Percentiles rank a stretch among this genome's conserved stretches.
phyloP scores from a whole-genome alignment of 2,329 filamentous ascomycete species.

The Catunica adiposa region DNA sequence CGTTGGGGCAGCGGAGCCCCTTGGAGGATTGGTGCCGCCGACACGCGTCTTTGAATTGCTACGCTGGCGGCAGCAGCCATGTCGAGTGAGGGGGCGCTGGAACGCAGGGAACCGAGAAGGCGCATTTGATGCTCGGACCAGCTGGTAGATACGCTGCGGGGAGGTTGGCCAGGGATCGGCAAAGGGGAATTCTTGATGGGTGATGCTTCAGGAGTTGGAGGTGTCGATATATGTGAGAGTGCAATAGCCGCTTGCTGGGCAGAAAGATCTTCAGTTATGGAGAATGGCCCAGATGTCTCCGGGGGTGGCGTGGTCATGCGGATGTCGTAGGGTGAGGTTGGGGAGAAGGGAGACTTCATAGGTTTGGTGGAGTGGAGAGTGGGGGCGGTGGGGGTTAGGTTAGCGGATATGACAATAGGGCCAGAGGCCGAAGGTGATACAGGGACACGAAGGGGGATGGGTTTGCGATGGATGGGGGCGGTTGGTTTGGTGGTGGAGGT shows the following conservation, averaged over 20 bases:
- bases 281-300: background rate
- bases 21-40: constrained; percentile 4
- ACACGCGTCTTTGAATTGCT: constrained; percentile 4
- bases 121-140: background rate
- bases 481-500: background rate
- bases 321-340: background rate
- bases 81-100: background rate
- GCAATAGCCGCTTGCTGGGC: background rate
- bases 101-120: background rate
- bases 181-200: background rate
- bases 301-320: constrained; percentile 1
- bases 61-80: background rate
- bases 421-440: background rate
- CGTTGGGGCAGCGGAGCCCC: background rate
- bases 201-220: background rate
- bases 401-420: background rate
- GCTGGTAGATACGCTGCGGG: background rate
- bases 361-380: background rate
- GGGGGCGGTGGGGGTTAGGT: background rate
- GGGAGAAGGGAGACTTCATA: background rate
- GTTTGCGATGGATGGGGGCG: background rate
- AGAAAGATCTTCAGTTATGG: background rate
- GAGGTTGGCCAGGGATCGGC: background rate
- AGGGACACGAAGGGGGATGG: background rate
- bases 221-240: background rate